Evolutionary conservation across 768 basidiomycete genomes (phyloP), one percentile per base, ranked within the genome.

Genomic region (Trametes sanguinea): DNA sequence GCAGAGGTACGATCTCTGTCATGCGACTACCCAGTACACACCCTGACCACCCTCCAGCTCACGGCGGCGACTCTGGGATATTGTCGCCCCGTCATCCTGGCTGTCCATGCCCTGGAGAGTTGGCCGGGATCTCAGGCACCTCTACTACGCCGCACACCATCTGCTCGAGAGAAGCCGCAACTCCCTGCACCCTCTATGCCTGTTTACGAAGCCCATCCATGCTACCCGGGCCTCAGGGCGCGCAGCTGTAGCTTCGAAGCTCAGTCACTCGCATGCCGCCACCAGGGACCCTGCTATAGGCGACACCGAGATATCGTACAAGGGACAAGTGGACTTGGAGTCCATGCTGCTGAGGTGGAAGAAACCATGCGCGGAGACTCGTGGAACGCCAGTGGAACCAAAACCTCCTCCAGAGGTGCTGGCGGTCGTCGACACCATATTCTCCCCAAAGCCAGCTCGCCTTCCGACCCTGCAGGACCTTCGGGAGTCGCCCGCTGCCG

Each of bases 81-180:
- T 69, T 65, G 69, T 69, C 74, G 68, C 58, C 67, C 71, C 67
- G 68, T 65, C 74, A 60, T 66, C 68, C 80, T 79, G 80, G 78
- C 81, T 84, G 85, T 85, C 84, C 84, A 90, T 90, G 88, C 87
- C 85, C 76, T 84, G 82, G 84, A 83, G 82, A 77, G 80, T 77
- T 71, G 74, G 79, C 70, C 77, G 81, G 76, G 75, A 79, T 74
- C 78, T 76, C 77, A 83, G 81, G 75, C 79, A 79, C 76, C 73
- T 83, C 73, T 77, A 80, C 67, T 78, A 76, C 64, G 74, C 73
- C 65, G 62, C 71, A 56, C 51, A 64, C 45, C 64, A 70, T 67
- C 65, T 65, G 50, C 61, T 68, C 59, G 60, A 68, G 42, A 60
- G 65, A 58, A 62, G 64, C 54, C 60, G 50, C 35, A 8, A 32